These are phyloP conservation scores for Thymus quinquecostatus DNA, from an alignment of 257 asterid species.

Conservation along the genomic window DNA sequence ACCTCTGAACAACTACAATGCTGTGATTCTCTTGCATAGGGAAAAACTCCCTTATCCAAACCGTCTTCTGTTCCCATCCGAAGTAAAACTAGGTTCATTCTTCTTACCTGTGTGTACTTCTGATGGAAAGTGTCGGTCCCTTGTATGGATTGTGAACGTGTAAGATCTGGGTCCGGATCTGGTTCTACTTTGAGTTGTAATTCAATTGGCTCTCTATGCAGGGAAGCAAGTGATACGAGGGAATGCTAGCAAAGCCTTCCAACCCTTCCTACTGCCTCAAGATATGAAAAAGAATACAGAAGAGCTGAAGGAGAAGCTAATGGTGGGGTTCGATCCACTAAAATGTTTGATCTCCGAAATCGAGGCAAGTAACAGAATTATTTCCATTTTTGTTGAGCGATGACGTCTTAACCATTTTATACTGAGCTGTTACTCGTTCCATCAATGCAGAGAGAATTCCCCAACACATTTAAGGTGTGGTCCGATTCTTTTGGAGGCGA, in stretches of 20 bases:
- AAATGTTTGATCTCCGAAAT: conserved; percentile 64
- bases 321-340: conserved; percentile 92
- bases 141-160: background rate
- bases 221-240: conserved; percentile 73
- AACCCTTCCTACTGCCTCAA: conserved; percentile 60
- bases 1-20: conserved; percentile 87
- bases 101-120: conserved; percentile 14
- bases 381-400: background rate
- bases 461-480: conserved; percentile 81
- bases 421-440: conserved; percentile 20
- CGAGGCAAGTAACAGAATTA: conserved; percentile 60
- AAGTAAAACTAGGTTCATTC: conserved; percentile 64
- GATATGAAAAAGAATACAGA: conserved; percentile 50
- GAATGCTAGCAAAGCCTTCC: conserved; percentile 69
- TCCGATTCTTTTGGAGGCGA: conserved; percentile 91
- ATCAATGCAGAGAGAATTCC: conserved; percentile 65
- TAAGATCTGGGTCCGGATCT: conserved; percentile 15
- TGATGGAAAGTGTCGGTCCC: conserved; percentile 12
- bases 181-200: conserved; percentile 3
- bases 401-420: conserved; percentile 3
- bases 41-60: conserved; percentile 84
- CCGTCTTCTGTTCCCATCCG: conserved; percentile 86
- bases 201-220: conserved; percentile 28
- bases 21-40: conserved; percentile 83
- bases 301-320: conserved; percentile 64